These are phyloP conservation scores for Leccinum cinnamomeum DNA, from an alignment of 1,284 basidiomycete genomes.

Conservation along the genomic window DNA sequence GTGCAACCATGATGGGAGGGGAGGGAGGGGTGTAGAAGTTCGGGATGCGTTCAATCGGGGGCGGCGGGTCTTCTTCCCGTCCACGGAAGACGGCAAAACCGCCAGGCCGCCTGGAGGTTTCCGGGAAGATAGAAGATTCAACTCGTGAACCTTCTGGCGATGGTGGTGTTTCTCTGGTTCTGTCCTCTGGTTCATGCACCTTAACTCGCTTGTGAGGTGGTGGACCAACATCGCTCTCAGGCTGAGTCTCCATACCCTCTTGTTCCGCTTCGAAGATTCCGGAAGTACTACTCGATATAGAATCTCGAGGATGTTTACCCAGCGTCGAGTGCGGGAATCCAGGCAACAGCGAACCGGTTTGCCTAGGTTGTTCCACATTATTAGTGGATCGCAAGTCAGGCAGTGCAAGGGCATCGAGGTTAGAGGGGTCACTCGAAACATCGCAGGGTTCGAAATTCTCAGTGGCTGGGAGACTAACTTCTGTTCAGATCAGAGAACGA, in stretches of 20 bases:
- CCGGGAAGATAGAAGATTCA: constrained; percentile 7
- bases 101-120: constrained; percentile 16
- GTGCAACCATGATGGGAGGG: constrained; percentile 33
- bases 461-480: constrained; percentile 21
- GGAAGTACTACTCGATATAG: constrained; percentile 42
- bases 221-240: constrained; percentile 38
- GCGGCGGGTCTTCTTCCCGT: constrained; percentile 46
- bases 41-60: constrained; percentile 50
- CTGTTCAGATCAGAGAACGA: constrained; percentile 10
- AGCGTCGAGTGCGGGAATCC: constrained; percentile 45
- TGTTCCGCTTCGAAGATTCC: constrained; percentile 43
- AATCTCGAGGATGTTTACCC: constrained; percentile 62
- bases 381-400: constrained; percentile 23
- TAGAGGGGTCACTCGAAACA: constrained; percentile 24
- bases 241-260: constrained; percentile 40
- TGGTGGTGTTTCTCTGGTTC: constrained; percentile 7
- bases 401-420: constrained; percentile 16
- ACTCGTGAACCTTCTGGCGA: constrained; percentile 8
- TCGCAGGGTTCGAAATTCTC: constrained; percentile 24
- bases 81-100: constrained; percentile 46
- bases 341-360: constrained; percentile 35
- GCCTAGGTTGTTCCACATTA: constrained; percentile 24
- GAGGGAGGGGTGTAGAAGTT: constrained; percentile 48
- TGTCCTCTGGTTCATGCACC: constrained; percentile 23
- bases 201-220: constrained; percentile 56